These are phyloP conservation scores for Astrothelium subdiscretum DNA, from an alignment of 495 filamentous ascomycete species.

Conservation along the genomic window DNA sequence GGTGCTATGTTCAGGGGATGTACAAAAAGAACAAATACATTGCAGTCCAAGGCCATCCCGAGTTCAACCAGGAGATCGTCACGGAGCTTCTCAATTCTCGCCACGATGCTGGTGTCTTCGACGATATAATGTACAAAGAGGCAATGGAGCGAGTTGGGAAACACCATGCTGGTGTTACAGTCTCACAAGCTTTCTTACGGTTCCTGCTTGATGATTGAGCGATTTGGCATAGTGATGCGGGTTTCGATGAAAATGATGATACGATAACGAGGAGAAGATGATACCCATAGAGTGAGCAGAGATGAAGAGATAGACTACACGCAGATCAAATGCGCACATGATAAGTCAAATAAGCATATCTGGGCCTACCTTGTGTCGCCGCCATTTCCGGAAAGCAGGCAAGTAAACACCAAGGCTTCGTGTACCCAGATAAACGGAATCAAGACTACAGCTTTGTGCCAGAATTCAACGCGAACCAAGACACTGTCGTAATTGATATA, in stretches of 20 bases:
- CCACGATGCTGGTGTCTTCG: conserved; percentile 51
- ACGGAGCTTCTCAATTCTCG: conserved; percentile 52
- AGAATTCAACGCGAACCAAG: too few relatives aligned
- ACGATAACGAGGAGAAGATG: not conserved
- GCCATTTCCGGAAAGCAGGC: too few relatives aligned
- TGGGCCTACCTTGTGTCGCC: not conserved
- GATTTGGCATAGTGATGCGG: not conserved
- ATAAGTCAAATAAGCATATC: not conserved
- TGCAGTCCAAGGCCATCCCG: conserved; percentile 84
- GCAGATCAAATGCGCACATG: not conserved
- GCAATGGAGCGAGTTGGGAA: conserved; percentile 52
- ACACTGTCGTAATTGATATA: too few relatives aligned
- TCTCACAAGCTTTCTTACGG: conserved; percentile 57
- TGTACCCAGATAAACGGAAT: too few relatives aligned
- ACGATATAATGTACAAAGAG: conserved; percentile 49
- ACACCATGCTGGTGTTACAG: conserved; percentile 62
- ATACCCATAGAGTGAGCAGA: not conserved
- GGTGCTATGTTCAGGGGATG: conserved; percentile 73
- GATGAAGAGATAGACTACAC: not conserved
- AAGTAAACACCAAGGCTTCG: too few relatives aligned
- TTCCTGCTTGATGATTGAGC: conserved; percentile 51
- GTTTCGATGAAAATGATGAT: not conserved
- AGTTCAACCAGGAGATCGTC: conserved; percentile 69
- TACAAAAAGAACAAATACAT: conserved; percentile 54
- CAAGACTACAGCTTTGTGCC: too few relatives aligned